Percentiles rank a stretch among this genome's conserved stretches.
Conservation (phyloP, 192 early-diverging fungal species). For the Anaeromyces robustus region DNA sequence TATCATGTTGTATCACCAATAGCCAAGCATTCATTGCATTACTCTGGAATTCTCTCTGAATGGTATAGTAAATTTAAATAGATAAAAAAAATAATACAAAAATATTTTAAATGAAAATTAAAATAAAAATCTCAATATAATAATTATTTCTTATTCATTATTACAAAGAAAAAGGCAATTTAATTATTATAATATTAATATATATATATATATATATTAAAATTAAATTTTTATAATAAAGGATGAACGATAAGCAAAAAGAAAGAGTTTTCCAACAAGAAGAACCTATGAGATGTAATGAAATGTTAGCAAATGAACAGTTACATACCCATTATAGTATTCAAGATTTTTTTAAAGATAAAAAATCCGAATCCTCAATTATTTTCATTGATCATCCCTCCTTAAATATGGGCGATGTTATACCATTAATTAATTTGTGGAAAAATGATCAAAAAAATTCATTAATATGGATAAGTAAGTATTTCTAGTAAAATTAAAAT, state of each 20-base stretch:
- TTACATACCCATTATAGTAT: neutral
- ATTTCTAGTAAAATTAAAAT: too few species aligned
- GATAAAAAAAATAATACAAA: too few species aligned
- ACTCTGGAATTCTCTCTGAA: neutral
- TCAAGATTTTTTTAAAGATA: neutral
- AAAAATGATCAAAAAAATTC: neutral
- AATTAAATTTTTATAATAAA: too few species aligned
- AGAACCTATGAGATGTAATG: neutral
- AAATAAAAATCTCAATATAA: too few species aligned
- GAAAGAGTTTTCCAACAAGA: neutral
- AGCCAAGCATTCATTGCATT: neutral
- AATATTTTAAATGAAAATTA: too few species aligned
- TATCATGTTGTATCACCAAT: neutral
- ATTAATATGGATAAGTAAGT: neutral
- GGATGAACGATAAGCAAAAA: neutral
- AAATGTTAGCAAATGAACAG: neutral
- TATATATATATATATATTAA: too few species aligned
- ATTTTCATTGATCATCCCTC: neutral
- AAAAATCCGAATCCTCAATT: neutral
- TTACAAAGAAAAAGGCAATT: too few species aligned
- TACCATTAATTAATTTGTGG: neutral
- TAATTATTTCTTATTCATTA: too few species aligned
- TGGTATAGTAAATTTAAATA: neutral
- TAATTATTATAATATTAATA: too few species aligned
- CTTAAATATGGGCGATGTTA: neutral